Percentiles rank a stretch among this genome's conserved stretches.
Conservation (phyloP, 257 asterid genomes). For the Solanum piurae region DNA sequence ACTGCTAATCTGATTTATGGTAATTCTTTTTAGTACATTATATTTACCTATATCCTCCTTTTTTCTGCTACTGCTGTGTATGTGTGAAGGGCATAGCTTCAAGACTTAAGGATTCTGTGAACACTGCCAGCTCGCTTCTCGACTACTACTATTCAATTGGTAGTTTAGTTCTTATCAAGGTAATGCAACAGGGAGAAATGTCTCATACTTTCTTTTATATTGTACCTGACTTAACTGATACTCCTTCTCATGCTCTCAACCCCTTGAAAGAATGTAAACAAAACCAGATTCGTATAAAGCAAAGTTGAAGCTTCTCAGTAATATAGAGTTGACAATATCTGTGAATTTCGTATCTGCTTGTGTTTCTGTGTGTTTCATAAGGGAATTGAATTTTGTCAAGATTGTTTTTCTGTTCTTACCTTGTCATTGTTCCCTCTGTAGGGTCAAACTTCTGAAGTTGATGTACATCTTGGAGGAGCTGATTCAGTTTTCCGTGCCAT, state of each 20-base stretch:
- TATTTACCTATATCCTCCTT: background rate
- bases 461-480: slow-evolving; percentile 60
- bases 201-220: background rate
- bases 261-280: background rate
- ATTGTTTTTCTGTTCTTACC: background rate
- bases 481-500: slow-evolving; percentile 58
- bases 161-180: slow-evolving; percentile 69
- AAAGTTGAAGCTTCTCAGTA: background rate
- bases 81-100: slow-evolving; percentile 46
- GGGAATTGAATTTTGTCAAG: background rate
- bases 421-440: slow-evolving; percentile 19
- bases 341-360: background rate
- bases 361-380: background rate
- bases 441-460: slow-evolving; percentile 62
- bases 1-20: background rate
- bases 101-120: slow-evolving; percentile 45
- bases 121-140: slow-evolving; percentile 45
- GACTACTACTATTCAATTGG: slow-evolving; percentile 69
- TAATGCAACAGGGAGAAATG: slow-evolving; percentile 5
- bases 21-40: background rate
- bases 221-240: background rate
- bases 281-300: background rate
- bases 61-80: background rate
- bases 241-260: background rate
- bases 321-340: background rate